A percentile compares a stretch with the other conserved stretches of the same genome.
Evolutionary conservation across 73 alveolate species (phyloP).

Genomic region (Paramecium pentaurelia): DNA sequence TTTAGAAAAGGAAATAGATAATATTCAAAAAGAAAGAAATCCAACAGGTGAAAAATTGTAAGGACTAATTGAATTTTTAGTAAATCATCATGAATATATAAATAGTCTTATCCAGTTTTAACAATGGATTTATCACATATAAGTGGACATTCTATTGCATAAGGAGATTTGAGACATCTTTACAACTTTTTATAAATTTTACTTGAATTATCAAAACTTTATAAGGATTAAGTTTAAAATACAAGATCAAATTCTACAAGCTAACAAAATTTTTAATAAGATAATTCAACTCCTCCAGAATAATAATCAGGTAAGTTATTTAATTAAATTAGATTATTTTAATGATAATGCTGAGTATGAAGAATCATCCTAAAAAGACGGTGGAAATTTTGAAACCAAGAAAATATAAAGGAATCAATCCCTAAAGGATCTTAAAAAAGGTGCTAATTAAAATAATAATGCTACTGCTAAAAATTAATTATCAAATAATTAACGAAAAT

Average conservation of each 20-base stretch:
- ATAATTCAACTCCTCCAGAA: not conserved
- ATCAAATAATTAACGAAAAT: not conserved
- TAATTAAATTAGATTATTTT: not conserved
- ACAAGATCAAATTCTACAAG: not conserved
- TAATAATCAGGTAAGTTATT: not conserved
- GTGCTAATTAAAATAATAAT: not conserved
- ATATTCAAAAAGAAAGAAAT: slow-evolving; percentile 13
- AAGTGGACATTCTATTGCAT: slow-evolving; percentile 54
- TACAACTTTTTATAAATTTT: slow-evolving; percentile 51
- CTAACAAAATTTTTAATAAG: not conserved
- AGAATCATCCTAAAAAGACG: not conserved
- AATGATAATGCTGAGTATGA: not conserved
- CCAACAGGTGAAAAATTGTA: slow-evolving; percentile 54
- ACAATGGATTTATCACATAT: slow-evolving; percentile 61
- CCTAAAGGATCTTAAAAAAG: not conserved
- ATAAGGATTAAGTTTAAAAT: not conserved
- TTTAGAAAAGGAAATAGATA: not conserved
- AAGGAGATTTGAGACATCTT: slow-evolving; percentile 54
- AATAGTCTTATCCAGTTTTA: slow-evolving; percentile 49
- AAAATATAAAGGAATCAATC: not conserved
- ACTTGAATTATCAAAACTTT: slow-evolving; percentile 48
- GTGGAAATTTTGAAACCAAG: not conserved
- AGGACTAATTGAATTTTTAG: slow-evolving; percentile 44
- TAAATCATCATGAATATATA: not conserved
- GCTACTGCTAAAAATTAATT: not conserved